phyloP scores from a whole-genome alignment of 257 asterid species.

The Capsicum baccatum region DNA sequence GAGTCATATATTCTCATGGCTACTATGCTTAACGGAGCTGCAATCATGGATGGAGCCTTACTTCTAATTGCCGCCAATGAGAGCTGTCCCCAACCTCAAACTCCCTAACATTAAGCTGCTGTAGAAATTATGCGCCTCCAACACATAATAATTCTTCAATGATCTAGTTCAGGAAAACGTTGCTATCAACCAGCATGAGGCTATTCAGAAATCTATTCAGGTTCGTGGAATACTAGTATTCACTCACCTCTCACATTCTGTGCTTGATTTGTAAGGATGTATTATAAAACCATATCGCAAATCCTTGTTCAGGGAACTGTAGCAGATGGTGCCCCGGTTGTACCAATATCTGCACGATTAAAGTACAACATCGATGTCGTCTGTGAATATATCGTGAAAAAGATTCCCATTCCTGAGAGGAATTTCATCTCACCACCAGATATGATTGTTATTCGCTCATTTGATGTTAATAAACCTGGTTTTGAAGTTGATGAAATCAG shows the following conservation, averaged over 20 bases:
- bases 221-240: slow-evolving; percentile 40
- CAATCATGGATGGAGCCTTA: slow-evolving; percentile 95
- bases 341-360: slow-evolving; percentile 95
- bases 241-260: neutral
- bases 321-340: slow-evolving; percentile 92
- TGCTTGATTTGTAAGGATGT: neutral
- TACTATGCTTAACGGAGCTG: slow-evolving; percentile 97
- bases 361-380: slow-evolving; percentile 97
- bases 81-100: slow-evolving; percentile 98
- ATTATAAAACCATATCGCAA: neutral
- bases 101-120: slow-evolving; percentile 95
- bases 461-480: slow-evolving; percentile 97
- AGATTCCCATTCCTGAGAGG: slow-evolving; percentile 88
- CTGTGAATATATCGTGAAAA: slow-evolving; percentile 80
- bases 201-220: slow-evolving; percentile 88
- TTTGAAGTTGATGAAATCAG: slow-evolving; percentile 91
- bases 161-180: slow-evolving; percentile 96
- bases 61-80: slow-evolving; percentile 96
- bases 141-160: slow-evolving; percentile 89
- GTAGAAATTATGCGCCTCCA: slow-evolving; percentile 95
- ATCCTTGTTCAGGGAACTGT: slow-evolving; percentile 77
- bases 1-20: slow-evolving; percentile 99
- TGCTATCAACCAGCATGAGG: slow-evolving; percentile 96
- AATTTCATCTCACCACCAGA: slow-evolving; percentile 90
- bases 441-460: slow-evolving; percentile 96